Percentiles rank a stretch among this genome's conserved stretches.
phyloP scores from a whole-genome alignment of 2,329 filamentous ascomycete genomes.

The Colletotrichum siamense region DNA sequence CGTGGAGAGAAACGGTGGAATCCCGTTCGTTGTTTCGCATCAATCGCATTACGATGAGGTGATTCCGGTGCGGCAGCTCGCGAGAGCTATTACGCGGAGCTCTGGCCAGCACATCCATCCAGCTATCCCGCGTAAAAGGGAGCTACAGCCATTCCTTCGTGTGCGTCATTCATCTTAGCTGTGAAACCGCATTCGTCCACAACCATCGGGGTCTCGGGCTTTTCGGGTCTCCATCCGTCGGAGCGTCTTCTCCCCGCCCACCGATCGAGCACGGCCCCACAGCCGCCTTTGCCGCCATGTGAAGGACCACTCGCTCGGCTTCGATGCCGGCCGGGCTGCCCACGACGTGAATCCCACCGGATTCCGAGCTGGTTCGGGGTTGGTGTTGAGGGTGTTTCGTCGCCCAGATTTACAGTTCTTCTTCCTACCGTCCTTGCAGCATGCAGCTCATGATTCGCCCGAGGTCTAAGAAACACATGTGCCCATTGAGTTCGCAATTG shows the following conservation, averaged over 20 bases:
- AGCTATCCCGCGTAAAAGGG: background rate
- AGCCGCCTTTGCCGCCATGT: background rate
- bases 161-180: slow-evolving; percentile 12
- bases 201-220: slow-evolving; percentile 12
- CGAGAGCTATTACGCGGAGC: background rate
- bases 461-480: background rate
- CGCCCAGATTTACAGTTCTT: background rate
- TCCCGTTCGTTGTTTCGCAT: background rate
- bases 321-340: background rate
- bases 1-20: background rate
- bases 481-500: background rate
- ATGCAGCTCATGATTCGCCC: background rate
- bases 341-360: background rate
- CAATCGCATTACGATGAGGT: background rate
- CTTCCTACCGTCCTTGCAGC: background rate
- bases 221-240: slow-evolving; percentile 3
- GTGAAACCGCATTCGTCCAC: slow-evolving; percentile 14
- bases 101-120: background rate
- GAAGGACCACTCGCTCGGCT: background rate
- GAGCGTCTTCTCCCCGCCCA: background rate
- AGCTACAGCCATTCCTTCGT: background rate
- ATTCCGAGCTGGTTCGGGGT: background rate
- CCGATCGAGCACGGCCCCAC: slow-evolving; percentile 13
- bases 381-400: background rate
- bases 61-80: slow-evolving; percentile 2